Base-by-base conservation (phyloP, 208 protist genomes). In the Crithidia acanthocephali region DNA sequence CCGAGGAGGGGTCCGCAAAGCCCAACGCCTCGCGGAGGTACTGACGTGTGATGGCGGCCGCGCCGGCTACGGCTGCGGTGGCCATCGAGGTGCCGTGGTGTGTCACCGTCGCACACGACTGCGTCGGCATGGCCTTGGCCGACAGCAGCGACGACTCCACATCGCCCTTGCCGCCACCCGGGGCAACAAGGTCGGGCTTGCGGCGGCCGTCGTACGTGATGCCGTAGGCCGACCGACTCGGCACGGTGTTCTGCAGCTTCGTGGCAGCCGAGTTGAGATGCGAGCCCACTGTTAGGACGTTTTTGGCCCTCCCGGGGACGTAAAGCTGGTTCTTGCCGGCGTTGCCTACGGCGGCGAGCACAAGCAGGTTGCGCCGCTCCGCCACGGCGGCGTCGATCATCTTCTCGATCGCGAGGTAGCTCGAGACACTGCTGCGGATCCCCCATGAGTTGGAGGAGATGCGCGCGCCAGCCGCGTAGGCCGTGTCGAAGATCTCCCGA, bases 81-180 rank as follows among this genome's bases (percentile, higher is more conserved):
- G 96, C 90, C 96, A 98, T 98, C 11, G 91, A 97, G 18, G 96
- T 97, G 11, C 96, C 96, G 27, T 59, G 9, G 45, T 87, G 86
- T 0, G n/a, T 23, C 2, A 50, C 57, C 4, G 80, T 65, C 1
- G 32, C 68, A 62, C 93, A 97, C 35, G 73, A 53, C 18, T 2
- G 45, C 32, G 0, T 18, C 10, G 22, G 2, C 2, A 28, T 51
- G 13, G 67, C 42, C 33, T 33, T 66, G 28, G 68, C 68, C 0
- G 57, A 74, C 9, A 58, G 50, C 18, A 73, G 37, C 68, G 22
- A 70, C 42, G 33, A 28, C 55, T 2, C 15, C 9, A 13, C 27
- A 27, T 18, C 25, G 10, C 27, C 27, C 11, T 15, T 13, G 25
- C 65, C 61, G 22, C 91, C 71, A 22, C 95, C 95, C 5, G 93